Percentiles rank a stretch among this genome's conserved stretches.
Evolutionary conservation across 768 basidiomycete species (phyloP).

Genomic region (Mycena polygramma): DNA sequence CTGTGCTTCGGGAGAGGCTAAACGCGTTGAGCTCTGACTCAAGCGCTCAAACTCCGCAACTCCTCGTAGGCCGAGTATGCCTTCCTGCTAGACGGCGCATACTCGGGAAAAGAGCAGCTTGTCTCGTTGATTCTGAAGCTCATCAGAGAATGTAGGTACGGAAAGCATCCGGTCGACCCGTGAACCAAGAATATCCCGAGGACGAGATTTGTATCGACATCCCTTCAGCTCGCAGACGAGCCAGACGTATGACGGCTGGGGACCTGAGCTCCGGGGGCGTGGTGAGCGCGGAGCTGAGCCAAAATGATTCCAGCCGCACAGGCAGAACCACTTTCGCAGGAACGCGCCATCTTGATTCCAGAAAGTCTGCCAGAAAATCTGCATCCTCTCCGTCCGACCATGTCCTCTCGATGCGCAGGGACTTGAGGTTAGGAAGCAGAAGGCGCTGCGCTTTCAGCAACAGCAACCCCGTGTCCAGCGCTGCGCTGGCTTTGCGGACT

Average conservation of each 20-base stretch:
- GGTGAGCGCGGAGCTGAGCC: slow-evolving; percentile 18
- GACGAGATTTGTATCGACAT: slow-evolving; percentile 20
- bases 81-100: no score
- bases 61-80: no score
- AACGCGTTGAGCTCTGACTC: no score
- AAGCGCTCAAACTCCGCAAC: no score
- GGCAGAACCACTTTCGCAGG: not conserved
- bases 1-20: no score
- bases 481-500: not conserved
- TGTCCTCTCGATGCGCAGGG: slow-evolving; percentile 11
- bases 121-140: no score
- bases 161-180: not conserved
- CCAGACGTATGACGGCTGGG: not conserved
- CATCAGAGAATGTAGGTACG: not conserved
- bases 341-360: slow-evolving; percentile 21
- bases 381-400: not conserved
- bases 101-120: no score
- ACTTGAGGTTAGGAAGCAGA: slow-evolving; percentile 24
- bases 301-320: slow-evolving; percentile 12
- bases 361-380: slow-evolving; percentile 11
- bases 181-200: slow-evolving; percentile 6
- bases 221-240: slow-evolving; percentile 12
- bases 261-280: not conserved
- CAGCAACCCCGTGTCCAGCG: not conserved
- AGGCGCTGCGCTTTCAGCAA: slow-evolving; percentile 1